phyloP scores from a whole-genome alignment of 2,329 filamentous ascomycete genomes.

The Clonostachys rosea region DNA sequence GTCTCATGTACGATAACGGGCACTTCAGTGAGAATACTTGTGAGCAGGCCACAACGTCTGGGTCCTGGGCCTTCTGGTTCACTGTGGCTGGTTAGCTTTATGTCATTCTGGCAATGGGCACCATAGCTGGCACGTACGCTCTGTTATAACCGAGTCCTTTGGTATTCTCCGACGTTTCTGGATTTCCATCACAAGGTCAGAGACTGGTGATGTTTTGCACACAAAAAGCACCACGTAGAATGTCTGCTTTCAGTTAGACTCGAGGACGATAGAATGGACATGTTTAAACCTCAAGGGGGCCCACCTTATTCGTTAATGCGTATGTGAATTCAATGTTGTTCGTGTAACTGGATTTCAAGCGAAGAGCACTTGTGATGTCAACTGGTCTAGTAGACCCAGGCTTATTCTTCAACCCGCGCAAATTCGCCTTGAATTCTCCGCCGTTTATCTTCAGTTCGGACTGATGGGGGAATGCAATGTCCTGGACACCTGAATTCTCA shows the following conservation, averaged over 20 bases:
- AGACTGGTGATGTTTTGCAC: conserved; percentile 66
- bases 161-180: conserved; percentile 66
- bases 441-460: conserved; percentile 89
- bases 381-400: conserved; percentile 90
- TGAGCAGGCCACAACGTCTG: conserved; percentile 85
- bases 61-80: conserved; percentile 74
- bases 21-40: conserved; percentile 89
- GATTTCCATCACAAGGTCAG: conserved; percentile 66
- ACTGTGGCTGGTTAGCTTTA: conserved; percentile 45
- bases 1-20: conserved; percentile 80
- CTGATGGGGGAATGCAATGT: conserved; percentile 87
- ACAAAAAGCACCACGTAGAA: conserved; percentile 71
- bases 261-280: neutral
- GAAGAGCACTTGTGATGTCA: conserved; percentile 77
- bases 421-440: conserved; percentile 85
- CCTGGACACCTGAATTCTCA: conserved; percentile 59
- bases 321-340: conserved; percentile 87
- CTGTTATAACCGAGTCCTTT: conserved; percentile 75
- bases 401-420: conserved; percentile 92
- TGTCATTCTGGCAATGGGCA: neutral
- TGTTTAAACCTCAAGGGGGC: conserved; percentile 13
- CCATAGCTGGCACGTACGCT: conserved; percentile 54
- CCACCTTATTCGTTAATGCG: conserved; percentile 82
- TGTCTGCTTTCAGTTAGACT: conserved; percentile 43
- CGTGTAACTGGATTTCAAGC: conserved; percentile 63